These are phyloP conservation scores for Handroanthus guayacan DNA, from an alignment of 257 asterid species.

Conservation along the genomic window DNA sequence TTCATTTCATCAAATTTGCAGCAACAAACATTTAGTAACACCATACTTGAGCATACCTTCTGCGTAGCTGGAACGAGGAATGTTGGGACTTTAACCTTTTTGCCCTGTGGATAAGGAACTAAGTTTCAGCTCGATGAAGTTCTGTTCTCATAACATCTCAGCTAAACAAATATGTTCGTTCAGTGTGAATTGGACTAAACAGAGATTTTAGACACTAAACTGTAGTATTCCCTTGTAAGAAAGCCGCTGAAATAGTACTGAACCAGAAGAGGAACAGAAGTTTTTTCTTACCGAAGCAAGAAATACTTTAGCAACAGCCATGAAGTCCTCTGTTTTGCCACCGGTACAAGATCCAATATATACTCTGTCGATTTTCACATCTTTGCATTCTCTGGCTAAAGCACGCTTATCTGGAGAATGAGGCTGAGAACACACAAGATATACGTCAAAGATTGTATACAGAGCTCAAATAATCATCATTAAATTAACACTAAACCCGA, in stretches of 20 bases:
- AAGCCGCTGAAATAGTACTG: neutral
- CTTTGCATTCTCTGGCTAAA: conserved; percentile 94
- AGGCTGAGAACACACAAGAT: conserved; percentile 59
- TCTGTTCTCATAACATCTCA: neutral
- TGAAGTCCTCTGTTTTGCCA: conserved; percentile 95
- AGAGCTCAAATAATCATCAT: neutral
- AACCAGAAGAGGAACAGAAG: conserved; percentile 13
- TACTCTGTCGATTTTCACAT: conserved; percentile 91
- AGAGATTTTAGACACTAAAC: neutral
- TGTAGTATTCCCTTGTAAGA: neutral
- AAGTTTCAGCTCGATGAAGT: conserved; percentile 20
- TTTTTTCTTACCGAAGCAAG: conserved; percentile 72
- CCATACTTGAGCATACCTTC: conserved; percentile 59
- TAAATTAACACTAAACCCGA: neutral
- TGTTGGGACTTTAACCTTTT: conserved; percentile 97
- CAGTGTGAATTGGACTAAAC: conserved; percentile 10
- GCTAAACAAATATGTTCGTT: neutral
- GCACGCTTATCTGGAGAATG: conserved; percentile 99
- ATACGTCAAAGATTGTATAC: conserved; percentile 7
- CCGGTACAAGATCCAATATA: conserved; percentile 98
- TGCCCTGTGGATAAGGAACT: conserved; percentile 61
- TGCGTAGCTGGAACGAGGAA: conserved; percentile 99
- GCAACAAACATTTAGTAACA: neutral
- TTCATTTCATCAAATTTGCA: neutral
- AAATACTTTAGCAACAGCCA: conserved; percentile 95